Evolutionary conservation across 257 asterid genomes (phyloP), one percentile per base, ranked within the genome.

Genomic region (Haberlea rhodopensis): DNA sequence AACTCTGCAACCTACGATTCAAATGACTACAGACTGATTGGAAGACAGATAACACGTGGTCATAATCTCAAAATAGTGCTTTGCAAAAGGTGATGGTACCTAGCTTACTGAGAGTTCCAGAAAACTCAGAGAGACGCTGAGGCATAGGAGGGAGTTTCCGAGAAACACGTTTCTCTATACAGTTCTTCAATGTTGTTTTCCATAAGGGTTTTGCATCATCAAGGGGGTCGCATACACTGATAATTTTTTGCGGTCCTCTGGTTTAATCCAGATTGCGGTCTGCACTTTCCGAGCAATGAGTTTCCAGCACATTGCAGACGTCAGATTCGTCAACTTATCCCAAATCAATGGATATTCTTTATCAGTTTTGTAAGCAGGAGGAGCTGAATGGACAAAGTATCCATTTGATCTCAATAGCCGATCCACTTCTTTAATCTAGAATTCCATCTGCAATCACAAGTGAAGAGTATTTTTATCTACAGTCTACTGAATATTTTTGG

Each of bases 271-370:
- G 65, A 90, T 84, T 29, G 95, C 95, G 3, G 99, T 94, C 78
- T 94, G 97, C 66, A 94, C 88, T 81, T 90, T 77, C 61, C 86
- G 86, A 22, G 99, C 95, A 20, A 90, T 72, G 48, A 94, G 97
- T 63, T 87, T 94, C 99, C 99, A 87, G 84, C 97, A 94, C 96
- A 87, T 94, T 60, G 94, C 89, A 63, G 95, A 59, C 62, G 99
- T 87, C 61, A 90, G 66, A 48, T 74, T 82, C 72, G 71, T 73
- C 82, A 90, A 72, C 82, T 82, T 85, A 67, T 86, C 86, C 99
- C 96, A 94, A 74, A 90, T 84, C 37, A 67, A 23, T 0, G 95
- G 97, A 73, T 75, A 94, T 64, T 86, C 96, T 79, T 90, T 90
- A 73, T 94, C 97, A 75, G 86, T 87, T 72, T 82, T 82, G 75